Percentiles rank a stretch among this genome's conserved stretches.
Evolutionary conservation across 2,329 filamentous ascomycete species (phyloP).

Genomic region (Penicillium sp.): DNA sequence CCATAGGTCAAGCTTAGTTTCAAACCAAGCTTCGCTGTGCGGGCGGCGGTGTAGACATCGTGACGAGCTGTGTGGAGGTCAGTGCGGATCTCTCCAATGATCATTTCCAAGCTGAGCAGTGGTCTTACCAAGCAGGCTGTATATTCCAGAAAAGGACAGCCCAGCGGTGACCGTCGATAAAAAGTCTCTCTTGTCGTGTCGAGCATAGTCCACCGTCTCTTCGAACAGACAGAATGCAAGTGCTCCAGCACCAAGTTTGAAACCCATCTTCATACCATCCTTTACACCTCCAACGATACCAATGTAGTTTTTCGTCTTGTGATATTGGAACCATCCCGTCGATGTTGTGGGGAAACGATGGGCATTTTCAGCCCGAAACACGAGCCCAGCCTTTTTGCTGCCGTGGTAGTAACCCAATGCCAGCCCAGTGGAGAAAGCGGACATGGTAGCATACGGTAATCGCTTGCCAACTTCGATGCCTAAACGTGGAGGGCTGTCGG

Average conservation of each 20-base stretch:
- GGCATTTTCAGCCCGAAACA: constrained; percentile 93
- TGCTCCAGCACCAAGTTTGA: constrained; percentile 69
- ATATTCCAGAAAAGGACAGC: constrained; percentile 77
- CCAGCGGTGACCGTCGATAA: constrained; percentile 79
- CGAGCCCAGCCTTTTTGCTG: constrained; percentile 69
- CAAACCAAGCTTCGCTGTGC: constrained; percentile 77
- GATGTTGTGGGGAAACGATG: constrained; percentile 83
- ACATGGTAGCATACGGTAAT: constrained; percentile 62
- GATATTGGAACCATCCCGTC: constrained; percentile 95
- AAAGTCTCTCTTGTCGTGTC: constrained; percentile 65
- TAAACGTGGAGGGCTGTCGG: constrained; percentile 45
- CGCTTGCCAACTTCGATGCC: constrained; percentile 66
- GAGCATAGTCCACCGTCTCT: constrained; percentile 73
- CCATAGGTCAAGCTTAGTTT: constrained; percentile 78
- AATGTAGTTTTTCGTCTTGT: constrained; percentile 96
- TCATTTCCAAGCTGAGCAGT: constrained; percentile 1
- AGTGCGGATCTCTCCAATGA: constrained; percentile 5
- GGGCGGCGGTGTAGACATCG: constrained; percentile 70
- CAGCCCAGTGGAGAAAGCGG: constrained; percentile 68
- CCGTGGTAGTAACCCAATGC: constrained; percentile 70
- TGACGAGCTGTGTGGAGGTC: constrained; percentile 63
- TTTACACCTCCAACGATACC: constrained; percentile 72
- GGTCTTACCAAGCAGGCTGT: constrained; percentile 78
- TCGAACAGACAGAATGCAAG: constrained; percentile 77
- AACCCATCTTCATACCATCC: constrained; percentile 74